Base-by-base conservation (phyloP, 768 basidiomycete genomes). In the Gloeophyllum trabeum region DNA sequence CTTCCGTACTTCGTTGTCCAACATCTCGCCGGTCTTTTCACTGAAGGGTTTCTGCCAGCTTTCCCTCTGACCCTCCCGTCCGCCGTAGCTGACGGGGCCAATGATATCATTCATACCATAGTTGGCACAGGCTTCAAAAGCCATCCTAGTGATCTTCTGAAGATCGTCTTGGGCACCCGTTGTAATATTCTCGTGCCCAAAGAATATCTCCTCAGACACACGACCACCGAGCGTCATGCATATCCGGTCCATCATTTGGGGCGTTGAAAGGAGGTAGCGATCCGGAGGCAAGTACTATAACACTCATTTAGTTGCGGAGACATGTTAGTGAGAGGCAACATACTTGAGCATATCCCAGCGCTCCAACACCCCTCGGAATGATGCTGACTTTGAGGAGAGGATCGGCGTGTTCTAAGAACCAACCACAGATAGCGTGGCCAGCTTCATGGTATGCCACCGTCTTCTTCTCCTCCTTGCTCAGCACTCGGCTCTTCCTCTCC, bases 401-500 rank as follows among this genome's bases (percentile, higher is more conserved):
- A 56, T 98, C 92, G 35, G 96, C 96, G 49, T 93, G 89, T 62
- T 98, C 91, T 51, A 99, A 67, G 73, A 87, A 97, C 96, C 96
- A 99, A 3, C 96, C 96, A 54, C 89, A 93, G 35, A 98, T 82
- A 18, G 96, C 96, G 61, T 99, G 96, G 4, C 96, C 96, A 19
- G 96, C 96, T 69, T 99, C 96, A 56, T 99, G 96, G 59, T 98
- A 97, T 5, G 96, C 96, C 34, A 98, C 93, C 0, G 87, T 97
- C 66, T 81, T 93, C 80, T 99, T 99, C 73, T 99, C 96, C 52
- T 96, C 91, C 19, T 79, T 73, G 53, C 87, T 92, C 35, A 99
- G 68, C 22, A 98, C 86, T 44, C 93, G 70, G 49, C 84, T 90
- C 75, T 97, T 99, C 57, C 90, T 75, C 72, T 98, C 96, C 52